Evolutionary conservation across 2,329 filamentous ascomycete species (phyloP).

Genomic region (Fusarium citri): DNA sequence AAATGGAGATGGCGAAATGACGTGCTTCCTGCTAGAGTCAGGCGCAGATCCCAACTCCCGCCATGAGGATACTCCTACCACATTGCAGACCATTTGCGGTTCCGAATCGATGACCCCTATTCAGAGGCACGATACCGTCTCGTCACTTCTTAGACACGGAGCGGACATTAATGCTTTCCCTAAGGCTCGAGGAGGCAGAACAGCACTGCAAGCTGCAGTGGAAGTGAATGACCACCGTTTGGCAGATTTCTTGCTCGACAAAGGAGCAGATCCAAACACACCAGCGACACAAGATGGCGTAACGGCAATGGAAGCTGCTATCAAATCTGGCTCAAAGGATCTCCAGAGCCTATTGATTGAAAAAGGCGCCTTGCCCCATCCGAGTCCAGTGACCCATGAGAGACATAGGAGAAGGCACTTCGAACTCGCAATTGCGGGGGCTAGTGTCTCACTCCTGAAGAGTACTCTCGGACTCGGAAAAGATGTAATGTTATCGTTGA

Average conservation of each 20-base stretch:
- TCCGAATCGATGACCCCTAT: fast-evolving
- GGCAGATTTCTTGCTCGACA: fast-evolving
- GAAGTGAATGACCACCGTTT: not conserved
- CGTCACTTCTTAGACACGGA: fast-evolving
- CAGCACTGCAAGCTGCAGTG: slow-evolving; percentile 3
- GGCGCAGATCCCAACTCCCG: not conserved
- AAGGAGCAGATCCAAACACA: not conserved
- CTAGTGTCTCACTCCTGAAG: too few species aligned
- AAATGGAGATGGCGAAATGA: too few species aligned
- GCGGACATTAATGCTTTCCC: not conserved
- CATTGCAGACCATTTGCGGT: not conserved
- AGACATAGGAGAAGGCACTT: too few species aligned
- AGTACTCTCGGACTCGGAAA: too few species aligned
- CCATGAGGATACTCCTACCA: not conserved
- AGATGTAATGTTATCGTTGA: too few species aligned
- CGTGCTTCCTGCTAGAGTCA: too few species aligned
- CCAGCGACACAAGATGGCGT: fast-evolving
- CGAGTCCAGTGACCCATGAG: too few species aligned
- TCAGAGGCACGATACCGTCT: fast-evolving
- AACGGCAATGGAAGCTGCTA: not conserved
- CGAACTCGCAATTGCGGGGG: too few species aligned
- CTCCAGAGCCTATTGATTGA: too few species aligned
- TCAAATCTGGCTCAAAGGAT: not conserved
- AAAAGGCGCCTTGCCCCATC: too few species aligned
- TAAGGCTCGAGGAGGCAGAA: not conserved